A percentile compares a stretch with the other conserved stretches of the same genome.
Evolutionary conservation across 2,329 filamentous ascomycete species (phyloP).

Genomic region (Colletotrichum australisinense): DNA sequence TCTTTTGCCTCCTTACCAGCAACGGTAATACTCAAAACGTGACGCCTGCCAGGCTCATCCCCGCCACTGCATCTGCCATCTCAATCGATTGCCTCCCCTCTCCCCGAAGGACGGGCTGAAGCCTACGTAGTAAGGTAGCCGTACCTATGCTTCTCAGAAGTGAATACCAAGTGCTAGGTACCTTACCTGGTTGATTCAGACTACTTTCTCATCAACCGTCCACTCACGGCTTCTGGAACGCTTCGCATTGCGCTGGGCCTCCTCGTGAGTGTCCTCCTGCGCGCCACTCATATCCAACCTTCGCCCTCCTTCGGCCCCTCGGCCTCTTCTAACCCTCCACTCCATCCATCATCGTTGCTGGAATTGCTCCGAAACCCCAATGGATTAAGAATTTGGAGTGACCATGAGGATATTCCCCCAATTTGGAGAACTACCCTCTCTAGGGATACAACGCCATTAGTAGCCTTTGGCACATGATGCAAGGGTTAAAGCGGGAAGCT

Average conservation of each 20-base stretch:
- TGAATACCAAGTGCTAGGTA: background rate
- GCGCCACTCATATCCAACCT: background rate
- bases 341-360: background rate
- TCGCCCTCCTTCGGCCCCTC: background rate
- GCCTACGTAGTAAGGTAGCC: background rate
- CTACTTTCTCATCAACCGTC: background rate
- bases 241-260: background rate
- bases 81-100: conserved; percentile 2
- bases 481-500: background rate
- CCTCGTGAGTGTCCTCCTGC: background rate
- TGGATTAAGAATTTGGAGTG: background rate
- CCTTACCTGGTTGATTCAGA: background rate
- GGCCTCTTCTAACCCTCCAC: background rate
- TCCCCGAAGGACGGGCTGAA: background rate
- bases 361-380: background rate
- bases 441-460: background rate
- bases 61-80: conserved; percentile 23
- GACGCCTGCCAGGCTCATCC: conserved; percentile 13
- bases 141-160: background rate
- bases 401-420: background rate
- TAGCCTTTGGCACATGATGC: conserved; percentile 8
- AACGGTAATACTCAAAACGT: background rate
- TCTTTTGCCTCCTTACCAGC: too few relatives aligned
- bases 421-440: background rate
- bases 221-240: background rate